A percentile compares a stretch with the other conserved stretches of the same genome.
Evolutionary conservation across 208 protist species (phyloP).

Genomic region (Crithidia bombi): DNA sequence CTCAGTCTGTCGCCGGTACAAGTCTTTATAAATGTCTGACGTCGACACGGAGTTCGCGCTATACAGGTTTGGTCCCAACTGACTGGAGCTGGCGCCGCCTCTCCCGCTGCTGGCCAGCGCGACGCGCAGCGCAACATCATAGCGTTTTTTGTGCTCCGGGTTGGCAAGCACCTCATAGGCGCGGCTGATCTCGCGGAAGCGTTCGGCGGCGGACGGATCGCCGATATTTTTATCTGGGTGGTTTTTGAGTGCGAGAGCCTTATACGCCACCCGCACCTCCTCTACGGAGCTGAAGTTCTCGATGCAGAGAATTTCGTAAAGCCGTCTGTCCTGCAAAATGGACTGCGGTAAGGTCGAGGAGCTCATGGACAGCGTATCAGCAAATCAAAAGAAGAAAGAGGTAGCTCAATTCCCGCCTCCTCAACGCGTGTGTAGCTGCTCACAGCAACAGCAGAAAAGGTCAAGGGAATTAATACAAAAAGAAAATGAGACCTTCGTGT

Average conservation of each 20-base stretch:
- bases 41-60: slow-evolving; percentile 26
- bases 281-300: slow-evolving; percentile 79
- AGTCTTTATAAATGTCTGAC: slow-evolving; percentile 42
- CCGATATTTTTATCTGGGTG: slow-evolving; percentile 96
- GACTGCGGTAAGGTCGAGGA: slow-evolving; percentile 13
- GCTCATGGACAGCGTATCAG: background rate
- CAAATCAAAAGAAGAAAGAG: background rate
- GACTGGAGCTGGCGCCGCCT: slow-evolving; percentile 8
- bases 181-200: slow-evolving; percentile 87
- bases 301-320: slow-evolving; percentile 91
- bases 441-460: background rate
- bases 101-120: slow-evolving; percentile 5
- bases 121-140: slow-evolving; percentile 93
- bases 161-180: slow-evolving; percentile 98
- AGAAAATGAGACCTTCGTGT: background rate
- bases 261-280: slow-evolving; percentile 94
- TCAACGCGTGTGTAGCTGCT: no score
- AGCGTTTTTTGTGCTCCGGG: slow-evolving; percentile 91
- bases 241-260: slow-evolving; percentile 92
- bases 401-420: no score
- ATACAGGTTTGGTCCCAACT: slow-evolving; percentile 34
- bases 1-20: slow-evolving; percentile 34
- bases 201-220: slow-evolving; percentile 78
- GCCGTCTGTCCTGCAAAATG: slow-evolving; percentile 25
- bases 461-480: no score